These are phyloP conservation scores for Tulasnella sp. DNA, from an alignment of 768 basidiomycete species.

Conservation along the genomic window DNA sequence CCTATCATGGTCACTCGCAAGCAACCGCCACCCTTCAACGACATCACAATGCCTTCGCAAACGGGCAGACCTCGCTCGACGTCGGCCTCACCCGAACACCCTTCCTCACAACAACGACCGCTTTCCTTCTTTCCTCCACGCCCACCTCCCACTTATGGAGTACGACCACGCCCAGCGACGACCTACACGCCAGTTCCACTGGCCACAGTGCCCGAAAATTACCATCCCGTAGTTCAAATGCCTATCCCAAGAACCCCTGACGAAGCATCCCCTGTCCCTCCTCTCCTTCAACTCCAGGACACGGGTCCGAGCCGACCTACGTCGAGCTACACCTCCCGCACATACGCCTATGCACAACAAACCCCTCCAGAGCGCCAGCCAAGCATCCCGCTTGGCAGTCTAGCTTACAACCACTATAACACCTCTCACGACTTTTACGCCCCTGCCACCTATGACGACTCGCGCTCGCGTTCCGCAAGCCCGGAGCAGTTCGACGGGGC, in stretches of 20 bases:
- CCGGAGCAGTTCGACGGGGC: not conserved
- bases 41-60: no score
- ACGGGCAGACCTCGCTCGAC: no score
- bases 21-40: not conserved
- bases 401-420: not conserved
- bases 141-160: slow-evolving; percentile 9
- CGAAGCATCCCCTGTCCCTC: slow-evolving; percentile 9
- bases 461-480: slow-evolving; percentile 3
- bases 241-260: slow-evolving; percentile 8
- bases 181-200: not conserved
- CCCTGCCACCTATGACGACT: not conserved
- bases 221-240: slow-evolving; percentile 4
- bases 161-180: slow-evolving; percentile 4
- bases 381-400: not conserved
- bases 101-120: slow-evolving; percentile 3
- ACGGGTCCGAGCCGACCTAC: not conserved
- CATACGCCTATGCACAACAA: slow-evolving; percentile 2
- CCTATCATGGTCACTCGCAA: not conserved
- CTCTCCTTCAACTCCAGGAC: slow-evolving; percentile 12
- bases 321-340: not conserved
- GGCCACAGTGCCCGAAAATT: not conserved
- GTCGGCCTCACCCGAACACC: no score
- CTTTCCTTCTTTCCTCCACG: slow-evolving; percentile 5
- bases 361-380: not conserved
- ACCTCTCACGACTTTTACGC: not conserved